Base-by-base conservation (phyloP, 129 eudicot species). In the Flaveria trinervia region DNA sequence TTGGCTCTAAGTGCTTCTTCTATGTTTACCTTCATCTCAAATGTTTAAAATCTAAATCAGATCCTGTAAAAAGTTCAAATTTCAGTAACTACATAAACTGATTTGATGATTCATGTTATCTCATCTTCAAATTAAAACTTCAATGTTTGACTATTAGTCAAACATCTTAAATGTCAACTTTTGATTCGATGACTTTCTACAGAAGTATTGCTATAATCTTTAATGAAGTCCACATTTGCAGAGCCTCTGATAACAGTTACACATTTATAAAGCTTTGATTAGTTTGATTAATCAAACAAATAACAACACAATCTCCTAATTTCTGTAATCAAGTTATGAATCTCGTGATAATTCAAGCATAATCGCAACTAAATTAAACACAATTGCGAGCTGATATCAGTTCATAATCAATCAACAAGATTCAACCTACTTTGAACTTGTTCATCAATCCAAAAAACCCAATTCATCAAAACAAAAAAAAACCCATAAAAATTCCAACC, bases 1-100 rank as follows among this genome's bases (percentile, higher is more conserved):
- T 86, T 92, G n/a, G 89, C 89, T 57, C 80, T 83, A 77, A 88
- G 79, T 11, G 97, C 97, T 80, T 92, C 96, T 80, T 84, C 96
- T 76, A 82, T 44, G 73, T 81, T 89, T 17, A 87, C 36, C 59
- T 85, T 93, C 97, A 92, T 92, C 60, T 61, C 82, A 72, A 74
- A 17, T 56, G 49, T 66, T 74, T 30, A 71, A 50, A 77, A 43
- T 30, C 16, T n/a, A 14, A 28, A 76, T 56, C 57, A 44, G 45
- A 57, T 41, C 78, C 78, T 73, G 20, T 59, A 73, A 50, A 71
- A n/a, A 3, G 0, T 66, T 39, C 1, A 41, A 41, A 66, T 41
- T 39, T 66, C 28, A 66, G 50, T 66, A 36, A 66, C 50, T 66
- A 66, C 0, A 39, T 39, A 66, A 39, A 39, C 30, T 66, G 28